Evolutionary conservation across 2,329 filamentous ascomycete genomes (phyloP), one percentile per base, ranked within the genome.

Genomic region (Xylariales sp.): DNA sequence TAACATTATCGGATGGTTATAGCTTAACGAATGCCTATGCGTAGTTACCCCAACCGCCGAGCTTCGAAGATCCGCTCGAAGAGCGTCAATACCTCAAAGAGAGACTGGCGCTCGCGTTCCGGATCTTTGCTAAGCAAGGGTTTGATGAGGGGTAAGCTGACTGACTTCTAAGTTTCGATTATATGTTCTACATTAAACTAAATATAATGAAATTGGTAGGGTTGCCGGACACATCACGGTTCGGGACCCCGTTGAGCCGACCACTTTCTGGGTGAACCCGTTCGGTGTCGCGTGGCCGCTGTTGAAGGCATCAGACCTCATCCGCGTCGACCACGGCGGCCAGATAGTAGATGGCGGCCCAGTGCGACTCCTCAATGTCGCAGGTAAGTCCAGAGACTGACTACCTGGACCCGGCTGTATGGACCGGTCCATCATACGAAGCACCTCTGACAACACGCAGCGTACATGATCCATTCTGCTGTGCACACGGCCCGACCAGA

Each of bases 181-280:
- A 57, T 28, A 23, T 48, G 14, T 16, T 62, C 16, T 45, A 41
- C 30, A 46, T 41, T 10, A 12, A 30, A 65, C 50, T 65, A 50
- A 69, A n/a, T 4, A 32, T 49, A 30, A 28, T 56, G 59, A 10
- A 49, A 50, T 39, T 3, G 36, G 32, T 63, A 75, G 74, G 16
- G 86, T 90, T 39, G 88, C 88, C 8, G 88, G 89, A 1, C 88
- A 90, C 73, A 90, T 90, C 70, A 90, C 87, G 1, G 74, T 90
- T 32, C 82, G 87, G 32, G 79, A 90, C 69, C 89, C 89, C 0
- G 83, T 90, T 6, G 84, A 89, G 46, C 85, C 86, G 0, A 77
- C 81, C 5, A 86, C 83, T 0, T 90, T 90, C 79, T 90, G 88
- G 89, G 87, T 91, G 4, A 91, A 91, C 71, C 89, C 89, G 0